Conservation (phyloP, 768 basidiomycete genomes). For the Auricularia cornea region DNA sequence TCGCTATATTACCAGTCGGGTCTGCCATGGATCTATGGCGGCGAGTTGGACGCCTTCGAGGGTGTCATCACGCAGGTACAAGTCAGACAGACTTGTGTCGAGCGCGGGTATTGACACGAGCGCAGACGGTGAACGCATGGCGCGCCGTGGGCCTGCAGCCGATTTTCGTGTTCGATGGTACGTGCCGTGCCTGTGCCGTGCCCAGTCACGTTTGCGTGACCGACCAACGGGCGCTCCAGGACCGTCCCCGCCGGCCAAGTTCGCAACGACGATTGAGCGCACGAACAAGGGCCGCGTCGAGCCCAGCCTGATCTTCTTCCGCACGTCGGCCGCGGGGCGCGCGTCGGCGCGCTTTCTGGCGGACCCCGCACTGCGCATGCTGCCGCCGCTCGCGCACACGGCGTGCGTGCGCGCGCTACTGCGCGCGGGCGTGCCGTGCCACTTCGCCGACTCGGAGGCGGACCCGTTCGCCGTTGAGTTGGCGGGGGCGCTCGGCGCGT, state of each 20-base stretch:
- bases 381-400: slow-evolving; percentile 58
- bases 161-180: slow-evolving; percentile 81
- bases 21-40: slow-evolving; percentile 81
- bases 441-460: slow-evolving; percentile 74
- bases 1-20: slow-evolving; percentile 48
- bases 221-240: slow-evolving; percentile 46
- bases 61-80: slow-evolving; percentile 36
- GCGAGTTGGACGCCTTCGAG: slow-evolving; percentile 58
- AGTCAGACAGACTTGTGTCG: background rate
- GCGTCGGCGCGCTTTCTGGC: slow-evolving; percentile 56
- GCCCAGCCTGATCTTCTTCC: slow-evolving; percentile 66
- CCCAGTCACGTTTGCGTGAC: background rate
- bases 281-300: slow-evolving; percentile 50
- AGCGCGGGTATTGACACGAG: no score
- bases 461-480: slow-evolving; percentile 79
- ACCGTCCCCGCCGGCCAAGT: slow-evolving; percentile 62
- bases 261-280: slow-evolving; percentile 55
- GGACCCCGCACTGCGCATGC: slow-evolving; percentile 49
- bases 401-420: slow-evolving; percentile 51
- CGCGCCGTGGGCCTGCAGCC: slow-evolving; percentile 53
- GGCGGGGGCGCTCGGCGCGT: slow-evolving; percentile 63
- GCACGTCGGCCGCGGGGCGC: slow-evolving; percentile 62
- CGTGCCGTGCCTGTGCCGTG: slow-evolving; percentile 9
- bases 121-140: slow-evolving; percentile 48
- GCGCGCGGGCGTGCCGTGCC: slow-evolving; percentile 34